Evolutionary conservation across 768 basidiomycete species (phyloP).

Genomic region (Nidularia sp.): DNA sequence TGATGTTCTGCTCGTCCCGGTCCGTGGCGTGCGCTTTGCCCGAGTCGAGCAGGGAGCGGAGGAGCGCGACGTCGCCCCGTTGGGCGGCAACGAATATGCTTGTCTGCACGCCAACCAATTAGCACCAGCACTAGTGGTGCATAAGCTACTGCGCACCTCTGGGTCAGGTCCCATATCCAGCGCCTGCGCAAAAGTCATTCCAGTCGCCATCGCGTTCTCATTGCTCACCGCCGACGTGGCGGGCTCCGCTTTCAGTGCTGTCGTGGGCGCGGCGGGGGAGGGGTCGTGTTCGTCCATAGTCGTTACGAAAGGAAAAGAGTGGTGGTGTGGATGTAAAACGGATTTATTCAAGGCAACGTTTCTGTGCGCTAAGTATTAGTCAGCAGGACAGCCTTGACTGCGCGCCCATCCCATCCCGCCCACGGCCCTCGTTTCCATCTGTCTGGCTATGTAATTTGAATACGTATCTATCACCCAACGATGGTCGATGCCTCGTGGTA

Average conservation of each 20-base stretch:
- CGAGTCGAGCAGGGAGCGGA: slow-evolving; percentile 67
- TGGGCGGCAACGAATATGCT: slow-evolving; percentile 86
- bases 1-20: slow-evolving; percentile 87
- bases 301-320: not conserved
- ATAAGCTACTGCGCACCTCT: slow-evolving; percentile 1
- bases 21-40: slow-evolving; percentile 71
- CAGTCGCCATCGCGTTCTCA: slow-evolving; percentile 42
- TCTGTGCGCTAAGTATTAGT: too few relatives aligned
- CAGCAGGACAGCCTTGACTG: too few relatives aligned
- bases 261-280: slow-evolving; percentile 21
- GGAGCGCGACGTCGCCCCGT: slow-evolving; percentile 68
- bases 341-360: too few relatives aligned
- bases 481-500: too few relatives aligned
- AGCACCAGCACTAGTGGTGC: not conserved
- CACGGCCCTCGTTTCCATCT: too few relatives aligned
- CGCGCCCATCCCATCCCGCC: too few relatives aligned
- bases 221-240: slow-evolving; percentile 44
- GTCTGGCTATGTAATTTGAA: too few relatives aligned
- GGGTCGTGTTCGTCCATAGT: slow-evolving; percentile 28
- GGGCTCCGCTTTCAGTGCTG: slow-evolving; percentile 43
- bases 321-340: too few relatives aligned
- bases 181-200: slow-evolving; percentile 42
- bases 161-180: slow-evolving; percentile 14
- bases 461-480: too few relatives aligned
- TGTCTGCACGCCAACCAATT: slow-evolving; percentile 23